phyloP scores from a whole-genome alignment of 2,329 filamentous ascomycete genomes.

The Teratosphaeria nubilosa region DNA sequence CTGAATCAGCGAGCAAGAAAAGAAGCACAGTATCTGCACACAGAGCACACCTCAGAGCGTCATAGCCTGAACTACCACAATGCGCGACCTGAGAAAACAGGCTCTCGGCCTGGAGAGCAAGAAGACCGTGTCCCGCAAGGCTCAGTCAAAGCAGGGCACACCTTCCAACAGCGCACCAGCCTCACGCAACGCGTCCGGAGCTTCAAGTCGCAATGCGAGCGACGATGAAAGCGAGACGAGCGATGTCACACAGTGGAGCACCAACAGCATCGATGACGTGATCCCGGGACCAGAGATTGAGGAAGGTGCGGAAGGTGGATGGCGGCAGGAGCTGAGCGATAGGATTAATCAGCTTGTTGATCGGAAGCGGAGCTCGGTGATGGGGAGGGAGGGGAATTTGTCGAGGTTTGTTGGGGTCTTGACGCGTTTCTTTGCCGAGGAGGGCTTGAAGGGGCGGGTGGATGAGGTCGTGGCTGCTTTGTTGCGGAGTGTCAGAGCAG shows the following conservation, averaged over 20 bases:
- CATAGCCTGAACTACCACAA: constrained; percentile 3
- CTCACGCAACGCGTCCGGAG: constrained; percentile 50
- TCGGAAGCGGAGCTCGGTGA: constrained; percentile 66
- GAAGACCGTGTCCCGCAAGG: constrained; percentile 63
- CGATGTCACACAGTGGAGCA: constrained; percentile 51
- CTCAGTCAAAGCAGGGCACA: constrained; percentile 45
- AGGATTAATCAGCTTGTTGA: constrained; percentile 63
- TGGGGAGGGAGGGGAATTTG: constrained; percentile 58
- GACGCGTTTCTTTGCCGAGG: constrained; percentile 56
- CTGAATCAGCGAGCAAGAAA: constrained; percentile 1
- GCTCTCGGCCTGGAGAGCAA: constrained; percentile 56
- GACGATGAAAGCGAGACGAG: constrained; percentile 51
- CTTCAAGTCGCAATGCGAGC: constrained; percentile 52
- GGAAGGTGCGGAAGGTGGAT: constrained; percentile 40
- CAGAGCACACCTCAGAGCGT: neutral
- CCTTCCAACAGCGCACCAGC: constrained; percentile 47
- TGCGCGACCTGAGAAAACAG: constrained; percentile 48
- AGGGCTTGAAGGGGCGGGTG: constrained; percentile 50
- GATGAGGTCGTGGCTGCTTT: constrained; percentile 56
- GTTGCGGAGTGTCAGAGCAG: constrained; percentile 58
- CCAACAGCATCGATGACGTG: constrained; percentile 59
- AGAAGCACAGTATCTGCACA: neutral
- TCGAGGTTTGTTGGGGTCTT: constrained; percentile 54
- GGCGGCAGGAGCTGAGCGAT: constrained; percentile 53
- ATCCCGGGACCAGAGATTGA: constrained; percentile 44